Conservation (phyloP, 2,329 filamentous ascomycete genomes). For the Pestalotiopsis sp. region DNA sequence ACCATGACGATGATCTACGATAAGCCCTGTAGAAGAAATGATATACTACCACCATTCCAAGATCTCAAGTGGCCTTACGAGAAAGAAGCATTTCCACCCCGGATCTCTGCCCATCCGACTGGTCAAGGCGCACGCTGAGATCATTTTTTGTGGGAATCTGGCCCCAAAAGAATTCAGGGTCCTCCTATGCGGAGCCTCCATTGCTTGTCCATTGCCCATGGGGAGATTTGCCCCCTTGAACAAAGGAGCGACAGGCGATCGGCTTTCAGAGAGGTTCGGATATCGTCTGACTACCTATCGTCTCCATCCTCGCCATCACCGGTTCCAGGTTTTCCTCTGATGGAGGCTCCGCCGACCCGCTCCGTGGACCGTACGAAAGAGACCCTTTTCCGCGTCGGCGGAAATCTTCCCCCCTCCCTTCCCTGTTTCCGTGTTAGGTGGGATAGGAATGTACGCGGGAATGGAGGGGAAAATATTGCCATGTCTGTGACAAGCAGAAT, state of each 20-base stretch:
- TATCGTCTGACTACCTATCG: not conserved
- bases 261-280: not conserved
- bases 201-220: not conserved
- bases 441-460: not conserved
- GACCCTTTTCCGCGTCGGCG: not conserved
- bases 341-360: not conserved
- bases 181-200: not conserved
- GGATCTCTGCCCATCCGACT: not conserved
- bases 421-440: not conserved
- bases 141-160: not conserved
- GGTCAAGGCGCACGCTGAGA: not conserved
- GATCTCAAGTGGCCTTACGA: not conserved
- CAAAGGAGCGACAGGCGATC: not conserved
- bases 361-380: not conserved
- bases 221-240: not conserved
- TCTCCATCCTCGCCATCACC: not conserved
- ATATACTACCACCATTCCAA: not conserved
- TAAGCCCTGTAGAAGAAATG: not conserved
- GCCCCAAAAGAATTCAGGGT: not conserved
- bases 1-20: not conserved
- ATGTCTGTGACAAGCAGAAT: not conserved
- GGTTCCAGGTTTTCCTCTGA: not conserved
- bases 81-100: not conserved
- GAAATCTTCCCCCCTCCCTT: not conserved
- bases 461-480: not conserved